A percentile compares a stretch with the other conserved stretches of the same genome.
Conservation (phyloP, 352 stramenopile genomes). For the Globisporangium solare region DNA sequence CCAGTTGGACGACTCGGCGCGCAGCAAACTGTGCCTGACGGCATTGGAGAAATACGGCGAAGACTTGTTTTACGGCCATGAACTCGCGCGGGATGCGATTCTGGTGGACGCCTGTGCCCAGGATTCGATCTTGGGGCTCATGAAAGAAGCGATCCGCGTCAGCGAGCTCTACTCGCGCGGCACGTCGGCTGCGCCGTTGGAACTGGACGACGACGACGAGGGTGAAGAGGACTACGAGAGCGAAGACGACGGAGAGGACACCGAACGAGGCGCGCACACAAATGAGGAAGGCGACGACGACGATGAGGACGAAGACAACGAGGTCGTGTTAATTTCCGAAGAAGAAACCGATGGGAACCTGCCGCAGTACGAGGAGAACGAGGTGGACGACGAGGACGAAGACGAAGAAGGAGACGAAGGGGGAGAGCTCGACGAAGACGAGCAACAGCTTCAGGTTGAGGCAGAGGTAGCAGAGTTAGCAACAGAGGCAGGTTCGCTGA, state of each 20-base stretch:
- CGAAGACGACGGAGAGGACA: conserved; percentile 22
- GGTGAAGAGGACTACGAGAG: conserved; percentile 24
- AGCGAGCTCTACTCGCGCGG: conserved; percentile 41
- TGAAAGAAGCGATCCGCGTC: conserved; percentile 53
- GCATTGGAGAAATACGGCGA: conserved; percentile 67
- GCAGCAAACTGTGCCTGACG: conserved; percentile 51
- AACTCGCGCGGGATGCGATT: conserved; percentile 51
- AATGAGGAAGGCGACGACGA: conserved; percentile 32
- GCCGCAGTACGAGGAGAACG: conserved; percentile 17
- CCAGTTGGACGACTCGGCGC: conserved; percentile 47
- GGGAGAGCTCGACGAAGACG: conserved; percentile 18
- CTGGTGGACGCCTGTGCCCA: conserved; percentile 57
- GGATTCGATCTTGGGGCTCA: conserved; percentile 44
- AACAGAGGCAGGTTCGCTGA: not conserved
- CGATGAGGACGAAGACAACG: conserved; percentile 30
- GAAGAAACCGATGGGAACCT: conserved; percentile 29
- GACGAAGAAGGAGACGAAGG: conserved; percentile 25
- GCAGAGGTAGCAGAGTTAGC: conserved; percentile 4
- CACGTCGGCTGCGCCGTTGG: conserved; percentile 43
- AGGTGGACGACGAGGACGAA: conserved; percentile 23
- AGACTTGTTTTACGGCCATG: conserved; percentile 59
- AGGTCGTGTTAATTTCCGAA: conserved; percentile 49
- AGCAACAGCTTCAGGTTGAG: conserved; percentile 11
- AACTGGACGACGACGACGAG: conserved; percentile 55
- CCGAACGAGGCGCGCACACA: conserved; percentile 8